Percentiles rank a stretch among this genome's conserved stretches.
phyloP scores from a whole-genome alignment of 2,329 filamentous ascomycete species.

The Aspergillus sp. region DNA sequence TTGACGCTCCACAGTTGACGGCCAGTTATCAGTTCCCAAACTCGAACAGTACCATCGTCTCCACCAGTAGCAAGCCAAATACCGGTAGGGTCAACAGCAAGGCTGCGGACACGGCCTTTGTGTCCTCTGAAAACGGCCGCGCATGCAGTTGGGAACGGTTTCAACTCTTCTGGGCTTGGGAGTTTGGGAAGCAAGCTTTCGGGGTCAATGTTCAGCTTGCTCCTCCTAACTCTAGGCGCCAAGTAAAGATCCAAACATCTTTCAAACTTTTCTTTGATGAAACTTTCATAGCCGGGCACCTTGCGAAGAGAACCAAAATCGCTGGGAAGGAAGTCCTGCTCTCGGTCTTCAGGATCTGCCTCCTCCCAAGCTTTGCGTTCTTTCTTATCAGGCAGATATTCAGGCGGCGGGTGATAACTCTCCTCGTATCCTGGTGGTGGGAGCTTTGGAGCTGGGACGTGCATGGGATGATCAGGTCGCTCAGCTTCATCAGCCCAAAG shows the following conservation, averaged over 20 bases:
- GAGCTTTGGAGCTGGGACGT: slow-evolving; percentile 89
- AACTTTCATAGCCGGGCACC: slow-evolving; percentile 84
- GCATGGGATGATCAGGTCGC: slow-evolving; percentile 82
- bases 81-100: slow-evolving; percentile 82
- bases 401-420: slow-evolving; percentile 92
- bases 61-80: slow-evolving; percentile 87
- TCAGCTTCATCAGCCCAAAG: slow-evolving; percentile 93
- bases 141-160: slow-evolving; percentile 89
- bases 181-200: slow-evolving; percentile 89
- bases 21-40: slow-evolving; percentile 86
- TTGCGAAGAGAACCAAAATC: slow-evolving; percentile 82
- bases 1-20: slow-evolving; percentile 84
- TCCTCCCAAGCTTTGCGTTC: slow-evolving; percentile 85
- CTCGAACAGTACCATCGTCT: slow-evolving; percentile 85
- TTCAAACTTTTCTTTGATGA: slow-evolving; percentile 96
- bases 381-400: slow-evolving; percentile 84
- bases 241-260: slow-evolving; percentile 93
- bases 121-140: slow-evolving; percentile 87
- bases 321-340: slow-evolving; percentile 82
- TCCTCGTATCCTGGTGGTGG: slow-evolving; percentile 92
- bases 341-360: slow-evolving; percentile 83
- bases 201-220: slow-evolving; percentile 94
- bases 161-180: slow-evolving; percentile 87
- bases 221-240: slow-evolving; percentile 86
- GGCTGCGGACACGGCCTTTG: slow-evolving; percentile 78